Evolutionary conservation across 2,329 filamentous ascomycete species (phyloP), one percentile per base, ranked within the genome.

Genomic region (Sordariomycetes sp.): DNA sequence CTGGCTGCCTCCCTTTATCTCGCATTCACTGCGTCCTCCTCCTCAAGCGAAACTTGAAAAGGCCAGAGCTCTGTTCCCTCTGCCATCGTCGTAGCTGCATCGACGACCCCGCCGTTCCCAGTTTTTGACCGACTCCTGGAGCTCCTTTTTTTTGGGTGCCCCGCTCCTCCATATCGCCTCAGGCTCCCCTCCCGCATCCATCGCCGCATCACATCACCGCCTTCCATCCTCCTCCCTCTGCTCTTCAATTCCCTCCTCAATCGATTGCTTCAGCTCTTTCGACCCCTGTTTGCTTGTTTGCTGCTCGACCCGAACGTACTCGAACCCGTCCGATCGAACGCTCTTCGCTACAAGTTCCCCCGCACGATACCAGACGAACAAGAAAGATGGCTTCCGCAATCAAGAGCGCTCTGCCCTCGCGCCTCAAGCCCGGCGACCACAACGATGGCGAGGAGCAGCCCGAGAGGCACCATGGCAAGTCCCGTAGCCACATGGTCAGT

Each of bases 401-500:
- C 49, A 86, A 76, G 68, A 79, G 75, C 63, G 83, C 85, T 44
- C 68, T 95, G 49, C 86, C 88, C 44, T 71, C 83, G 28, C 90
- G 93, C 70, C 73, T 95, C 51, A 90, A 86, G 73, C 72, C 79
- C 42, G 50, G 50, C 47, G 68, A 60, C 37, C 58, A 50, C 33
- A 61, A 58, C 23, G 63, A 62, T 37, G 53, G 55, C 39, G 64
- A 70, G 32, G 64, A 66, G 41, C 64, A 44, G 70, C 77, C 8
- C 45, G 64, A 71, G 48, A 68, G 70, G 57, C 84, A 86, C 57
- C 82, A 88, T 61, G 83, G 83, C 65, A 88, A 88, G 75, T 83
- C 82, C 47, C 81, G 83, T 60, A 86, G 82, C 41, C 83, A 88
- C 63, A 84, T 88, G 77, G 83, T 83, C 64, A 76, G 82, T 79